phyloP scores from a whole-genome alignment of 2,329 filamentous ascomycete species.

The Zasmidium citrigriseum region DNA sequence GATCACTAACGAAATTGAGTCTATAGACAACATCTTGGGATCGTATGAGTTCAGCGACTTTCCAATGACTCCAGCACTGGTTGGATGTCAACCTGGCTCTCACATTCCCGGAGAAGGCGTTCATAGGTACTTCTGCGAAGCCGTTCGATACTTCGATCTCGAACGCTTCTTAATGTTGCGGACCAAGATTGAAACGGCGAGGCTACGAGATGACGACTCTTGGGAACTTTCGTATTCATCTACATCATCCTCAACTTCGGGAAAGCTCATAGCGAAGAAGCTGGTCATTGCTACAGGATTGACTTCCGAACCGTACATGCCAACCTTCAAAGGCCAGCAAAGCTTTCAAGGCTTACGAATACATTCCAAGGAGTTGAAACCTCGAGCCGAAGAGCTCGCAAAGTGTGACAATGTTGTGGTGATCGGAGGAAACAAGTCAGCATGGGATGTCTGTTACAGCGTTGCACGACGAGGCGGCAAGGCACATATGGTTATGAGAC shows the following conservation, averaged over 20 bases:
- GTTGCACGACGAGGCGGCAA: constrained; percentile 52
- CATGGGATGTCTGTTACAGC: constrained; percentile 62
- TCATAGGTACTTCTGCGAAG: constrained; percentile 58
- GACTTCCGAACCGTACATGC: constrained; percentile 57
- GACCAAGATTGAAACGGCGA: constrained; percentile 51
- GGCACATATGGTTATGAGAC: constrained; percentile 59
- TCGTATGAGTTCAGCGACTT: constrained; percentile 73
- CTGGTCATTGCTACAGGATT: constrained; percentile 63
- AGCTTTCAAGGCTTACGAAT: constrained; percentile 55
- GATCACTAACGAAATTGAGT: not conserved
- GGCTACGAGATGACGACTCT: constrained; percentile 11
- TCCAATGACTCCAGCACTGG: constrained; percentile 56
- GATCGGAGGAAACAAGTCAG: constrained; percentile 62
- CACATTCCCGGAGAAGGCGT: constrained; percentile 61
- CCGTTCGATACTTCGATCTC: constrained; percentile 53
- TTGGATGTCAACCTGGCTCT: constrained; percentile 48
- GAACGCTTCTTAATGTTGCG: constrained; percentile 48
- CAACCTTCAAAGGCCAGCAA: constrained; percentile 49
- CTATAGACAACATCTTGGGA: constrained; percentile 66
- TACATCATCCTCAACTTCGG: not conserved
- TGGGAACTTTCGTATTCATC: not conserved
- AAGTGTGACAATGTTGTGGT: constrained; percentile 49
- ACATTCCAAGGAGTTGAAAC: constrained; percentile 55
- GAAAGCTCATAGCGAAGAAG: constrained; percentile 36
- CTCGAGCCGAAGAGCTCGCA: constrained; percentile 37